Evolutionary conservation across 768 basidiomycete genomes (phyloP).

Genomic region (Rhizopogon rudus): DNA sequence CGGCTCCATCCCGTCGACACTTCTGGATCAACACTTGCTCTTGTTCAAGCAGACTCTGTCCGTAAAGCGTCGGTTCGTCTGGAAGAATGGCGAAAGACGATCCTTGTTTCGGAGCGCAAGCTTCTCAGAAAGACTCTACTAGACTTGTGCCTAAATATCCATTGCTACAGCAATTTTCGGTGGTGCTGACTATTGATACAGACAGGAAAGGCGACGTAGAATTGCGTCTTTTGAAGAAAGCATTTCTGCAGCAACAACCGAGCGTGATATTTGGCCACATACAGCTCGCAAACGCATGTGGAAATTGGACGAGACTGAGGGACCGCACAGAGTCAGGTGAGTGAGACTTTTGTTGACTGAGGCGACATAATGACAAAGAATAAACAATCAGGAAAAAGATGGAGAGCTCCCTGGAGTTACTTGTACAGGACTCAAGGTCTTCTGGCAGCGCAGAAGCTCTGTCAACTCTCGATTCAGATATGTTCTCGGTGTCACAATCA

Average conservation of each 20-base stretch:
- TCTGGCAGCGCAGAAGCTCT: neutral
- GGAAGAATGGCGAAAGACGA: slow-evolving; percentile 68
- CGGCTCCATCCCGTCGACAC: neutral
- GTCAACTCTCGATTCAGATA: neutral
- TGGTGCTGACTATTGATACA: slow-evolving; percentile 23
- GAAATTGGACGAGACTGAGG: slow-evolving; percentile 90
- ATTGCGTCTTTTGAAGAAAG: slow-evolving; percentile 57
- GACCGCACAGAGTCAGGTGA: slow-evolving; percentile 81
- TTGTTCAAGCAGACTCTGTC: slow-evolving; percentile 33
- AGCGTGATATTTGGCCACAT: slow-evolving; percentile 81
- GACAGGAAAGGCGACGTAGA: slow-evolving; percentile 75
- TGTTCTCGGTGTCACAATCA: neutral
- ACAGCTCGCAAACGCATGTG: slow-evolving; percentile 47
- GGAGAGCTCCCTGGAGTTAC: slow-evolving; percentile 52
- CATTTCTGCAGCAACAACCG: slow-evolving; percentile 57
- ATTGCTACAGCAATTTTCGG: neutral
- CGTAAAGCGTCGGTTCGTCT: slow-evolving; percentile 60
- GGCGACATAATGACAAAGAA: neutral
- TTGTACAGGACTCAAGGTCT: neutral
- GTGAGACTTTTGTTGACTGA: slow-evolving; percentile 9
- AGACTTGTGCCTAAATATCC: slow-evolving; percentile 49
- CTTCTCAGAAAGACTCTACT: slow-evolving; percentile 63
- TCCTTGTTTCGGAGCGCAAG: slow-evolving; percentile 66
- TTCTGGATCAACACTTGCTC: slow-evolving; percentile 11
- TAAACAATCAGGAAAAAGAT: slow-evolving; percentile 59